Evolutionary conservation across 139 green algal genomes (phyloP).

Genomic region (Asterochloris erici): DNA sequence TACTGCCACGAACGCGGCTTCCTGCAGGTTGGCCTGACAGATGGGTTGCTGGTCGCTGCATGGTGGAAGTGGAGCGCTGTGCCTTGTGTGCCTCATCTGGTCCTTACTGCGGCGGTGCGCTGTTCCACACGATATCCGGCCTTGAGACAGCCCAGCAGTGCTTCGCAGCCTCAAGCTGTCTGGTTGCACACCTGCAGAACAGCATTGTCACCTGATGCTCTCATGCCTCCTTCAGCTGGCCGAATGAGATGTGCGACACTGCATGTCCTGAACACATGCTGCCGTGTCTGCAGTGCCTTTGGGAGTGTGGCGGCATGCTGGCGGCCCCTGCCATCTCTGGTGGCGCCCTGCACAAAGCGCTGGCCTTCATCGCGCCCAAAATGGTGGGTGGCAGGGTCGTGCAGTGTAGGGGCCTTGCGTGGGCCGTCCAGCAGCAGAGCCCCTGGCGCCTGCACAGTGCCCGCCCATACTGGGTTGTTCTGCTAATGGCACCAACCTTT

Average conservation of each 20-base stretch:
- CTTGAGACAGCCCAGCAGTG: too few species aligned
- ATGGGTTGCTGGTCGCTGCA: neutral
- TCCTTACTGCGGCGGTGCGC: too few species aligned
- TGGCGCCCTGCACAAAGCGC: slow-evolving; percentile 89
- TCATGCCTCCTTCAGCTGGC: neutral
- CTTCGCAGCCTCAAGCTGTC: too few species aligned
- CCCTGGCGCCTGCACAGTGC: neutral
- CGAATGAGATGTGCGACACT: neutral
- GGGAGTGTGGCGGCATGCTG: slow-evolving; percentile 96
- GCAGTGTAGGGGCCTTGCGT: neutral
- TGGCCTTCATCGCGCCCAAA: slow-evolving; percentile 95
- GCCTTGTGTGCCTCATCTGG: too few species aligned
- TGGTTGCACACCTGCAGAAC: too few species aligned
- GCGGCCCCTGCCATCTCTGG: slow-evolving; percentile 87
- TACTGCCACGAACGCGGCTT: slow-evolving; percentile 93
- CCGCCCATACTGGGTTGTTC: neutral
- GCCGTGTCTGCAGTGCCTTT: slow-evolving; percentile 55
- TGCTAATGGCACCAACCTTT: neutral
- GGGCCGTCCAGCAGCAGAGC: neutral
- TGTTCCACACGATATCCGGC: too few species aligned
- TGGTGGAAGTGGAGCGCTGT: too few species aligned
- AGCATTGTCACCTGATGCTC: neutral
- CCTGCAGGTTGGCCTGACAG: slow-evolving; percentile 44
- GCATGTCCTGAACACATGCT: neutral
- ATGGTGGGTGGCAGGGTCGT: slow-evolving; percentile 43